Base-by-base conservation (phyloP, 345 rosid genomes). In the Eucalyptus melliodora region DNA sequence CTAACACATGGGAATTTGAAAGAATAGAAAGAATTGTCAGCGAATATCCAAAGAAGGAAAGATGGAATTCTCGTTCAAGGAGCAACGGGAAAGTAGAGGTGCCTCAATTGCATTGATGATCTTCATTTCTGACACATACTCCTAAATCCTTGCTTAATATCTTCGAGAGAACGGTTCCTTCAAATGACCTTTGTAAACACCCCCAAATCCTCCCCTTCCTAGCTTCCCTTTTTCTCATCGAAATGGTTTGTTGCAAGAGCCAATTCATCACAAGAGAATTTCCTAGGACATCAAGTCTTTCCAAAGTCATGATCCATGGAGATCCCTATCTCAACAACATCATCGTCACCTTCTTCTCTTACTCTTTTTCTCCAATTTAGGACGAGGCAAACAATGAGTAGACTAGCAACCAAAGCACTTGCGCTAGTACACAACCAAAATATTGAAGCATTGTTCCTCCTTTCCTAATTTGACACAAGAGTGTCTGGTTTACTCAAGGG, bases 121-220 rank as follows among this genome's bases (percentile, higher is more conserved):
- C 87, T 60, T 91, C 13, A 94, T 89, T 72, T 92, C 94, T 5
- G 88, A 49, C 3, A 77, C 88, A 8, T 90, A 93, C 72, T 93
- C 92, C 44, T 89, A 89, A 26, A 87, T 90, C 5, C 91, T 87
- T 91, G 89, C 13, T 62, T 34, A 91, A 90, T 30, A 31, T 16
- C 40, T 81, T 83, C 6, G 86, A 40, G 26, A 56, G 30, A 27
- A 10, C 0, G 27, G 4, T 16, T n/a, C 42, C 31, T 87, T 51
- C 27, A 92, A 47, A 31, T n/a, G 77, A 13, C 92, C 91, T 34
- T 9, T 90, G 45, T 91, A 92, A 62, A 92, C 94, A 3, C 62
- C 91, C 17, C 93, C 91, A 16, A 92, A 93, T 3, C 92, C 94
- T 62, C 93, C 94, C 24, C 88, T 90, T 5, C 94, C 92, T 7